Conservation (phyloP, 163 green algal genomes). For the Chlamydomonas reinhardtii region DNA sequence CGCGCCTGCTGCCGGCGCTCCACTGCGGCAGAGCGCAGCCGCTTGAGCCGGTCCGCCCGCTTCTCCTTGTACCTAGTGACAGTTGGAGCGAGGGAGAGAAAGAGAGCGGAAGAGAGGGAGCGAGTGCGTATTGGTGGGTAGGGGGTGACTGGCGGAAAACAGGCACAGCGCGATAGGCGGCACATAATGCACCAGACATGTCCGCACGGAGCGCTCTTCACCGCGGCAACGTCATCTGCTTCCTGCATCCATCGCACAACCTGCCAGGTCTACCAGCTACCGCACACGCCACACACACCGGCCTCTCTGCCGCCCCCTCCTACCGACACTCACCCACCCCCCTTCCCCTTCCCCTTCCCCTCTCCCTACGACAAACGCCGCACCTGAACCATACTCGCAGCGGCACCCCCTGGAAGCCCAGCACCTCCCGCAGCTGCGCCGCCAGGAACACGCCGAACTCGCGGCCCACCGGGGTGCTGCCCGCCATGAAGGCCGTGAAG, state of each 20-base stretch:
- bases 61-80: slow-evolving; percentile 20
- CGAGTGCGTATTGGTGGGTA: neutral
- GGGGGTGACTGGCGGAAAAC: no score
- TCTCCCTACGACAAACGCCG: neutral
- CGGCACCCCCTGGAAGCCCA: slow-evolving; percentile 78
- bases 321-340: no score
- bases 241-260: no score
- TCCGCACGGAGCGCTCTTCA: no score
- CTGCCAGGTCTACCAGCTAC: no score
- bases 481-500: slow-evolving; percentile 79
- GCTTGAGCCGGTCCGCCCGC: neutral
- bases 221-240: no score
- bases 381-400: slow-evolving; percentile 73
- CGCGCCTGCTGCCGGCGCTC: neutral
- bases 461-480: slow-evolving; percentile 52
- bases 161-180: no score
- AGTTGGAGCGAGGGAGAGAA: no score
- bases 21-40: neutral
- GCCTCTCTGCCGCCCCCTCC: no score
- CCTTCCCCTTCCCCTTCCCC: neutral
- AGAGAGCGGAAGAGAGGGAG: neutral
- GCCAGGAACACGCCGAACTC: slow-evolving; percentile 66
- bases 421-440: slow-evolving; percentile 65
- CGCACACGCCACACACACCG: no score
- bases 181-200: no score